Evolutionary conservation across 2,329 filamentous ascomycete species (phyloP).

Genomic region (Neurospora crassa): DNA sequence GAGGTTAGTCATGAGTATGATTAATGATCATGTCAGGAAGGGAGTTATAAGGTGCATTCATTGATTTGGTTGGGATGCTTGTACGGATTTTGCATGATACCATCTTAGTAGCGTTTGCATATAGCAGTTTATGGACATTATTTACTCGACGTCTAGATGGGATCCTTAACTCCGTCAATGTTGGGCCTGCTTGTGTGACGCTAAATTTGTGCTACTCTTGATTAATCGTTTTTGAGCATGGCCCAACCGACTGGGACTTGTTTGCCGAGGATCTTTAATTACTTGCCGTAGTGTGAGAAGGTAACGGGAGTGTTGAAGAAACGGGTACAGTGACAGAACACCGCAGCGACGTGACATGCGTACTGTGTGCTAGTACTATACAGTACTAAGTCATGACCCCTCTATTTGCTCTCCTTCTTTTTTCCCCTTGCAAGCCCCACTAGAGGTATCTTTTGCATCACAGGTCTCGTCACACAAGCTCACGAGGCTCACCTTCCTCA

Average conservation of each 20-base stretch:
- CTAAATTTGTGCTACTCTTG: neutral
- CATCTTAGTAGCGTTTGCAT: slow-evolving; percentile 7
- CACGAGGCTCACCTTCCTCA: neutral
- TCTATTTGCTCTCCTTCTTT: neutral
- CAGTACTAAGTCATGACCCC: neutral
- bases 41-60: neutral
- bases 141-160: neutral
- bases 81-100: neutral
- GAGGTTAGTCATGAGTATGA: neutral
- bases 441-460: neutral
- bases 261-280: neutral
- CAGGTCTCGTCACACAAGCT: neutral
- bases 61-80: neutral
- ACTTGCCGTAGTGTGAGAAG: neutral
- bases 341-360: neutral
- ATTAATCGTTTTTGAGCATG: neutral
- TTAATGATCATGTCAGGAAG: slow-evolving; percentile 1
- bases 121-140: neutral
- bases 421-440: neutral
- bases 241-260: neutral
- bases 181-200: neutral
- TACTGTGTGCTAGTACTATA: neutral
- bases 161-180: neutral
- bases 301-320: neutral
- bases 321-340: neutral